These are phyloP conservation scores for Ophiostoma ulmi DNA, from an alignment of 2,329 filamentous ascomycete genomes.

Conservation along the genomic window DNA sequence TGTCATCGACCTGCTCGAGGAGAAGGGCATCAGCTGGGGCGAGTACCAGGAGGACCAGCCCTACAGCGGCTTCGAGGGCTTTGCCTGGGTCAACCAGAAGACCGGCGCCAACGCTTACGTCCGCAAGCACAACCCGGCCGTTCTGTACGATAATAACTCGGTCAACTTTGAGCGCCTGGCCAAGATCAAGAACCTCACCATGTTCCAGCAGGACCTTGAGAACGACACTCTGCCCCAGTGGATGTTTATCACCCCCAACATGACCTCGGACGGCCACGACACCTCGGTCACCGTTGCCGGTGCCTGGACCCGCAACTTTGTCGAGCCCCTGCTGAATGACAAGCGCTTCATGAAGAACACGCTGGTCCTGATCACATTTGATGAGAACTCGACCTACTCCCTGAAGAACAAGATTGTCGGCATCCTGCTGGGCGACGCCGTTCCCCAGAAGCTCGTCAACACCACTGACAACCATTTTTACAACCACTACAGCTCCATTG, in stretches of 20 bases:
- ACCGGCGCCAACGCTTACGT: conserved; percentile 70
- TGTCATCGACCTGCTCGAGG: conserved; percentile 63
- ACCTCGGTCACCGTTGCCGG: conserved; percentile 64
- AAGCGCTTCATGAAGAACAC: conserved; percentile 69
- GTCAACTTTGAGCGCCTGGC: conserved; percentile 54
- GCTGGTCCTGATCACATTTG: conserved; percentile 70
- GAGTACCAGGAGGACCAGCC: conserved; percentile 76
- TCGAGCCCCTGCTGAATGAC: conserved; percentile 65
- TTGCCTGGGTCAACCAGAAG: conserved; percentile 57
- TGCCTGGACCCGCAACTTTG: conserved; percentile 61
- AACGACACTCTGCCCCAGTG: conserved; percentile 62
- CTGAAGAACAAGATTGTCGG: conserved; percentile 63
- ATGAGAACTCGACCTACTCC: conserved; percentile 68
- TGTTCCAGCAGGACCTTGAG: conserved; percentile 63
- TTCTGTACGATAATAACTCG: conserved; percentile 63
- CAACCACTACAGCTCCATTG: conserved; percentile 65
- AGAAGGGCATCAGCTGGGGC: conserved; percentile 60
- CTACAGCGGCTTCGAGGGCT: conserved; percentile 66
- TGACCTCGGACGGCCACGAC: conserved; percentile 74
- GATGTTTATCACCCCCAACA: conserved; percentile 68
- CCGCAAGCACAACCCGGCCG: conserved; percentile 69
- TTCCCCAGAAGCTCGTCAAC: conserved; percentile 59
- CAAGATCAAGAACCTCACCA: conserved; percentile 67
- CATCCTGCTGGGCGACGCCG: conserved; percentile 68
- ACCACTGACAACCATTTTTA: conserved; percentile 66